These are phyloP conservation scores for Musa beccarii DNA, from an alignment of 176 grass and related monocot genomes.

Conservation along the genomic window DNA sequence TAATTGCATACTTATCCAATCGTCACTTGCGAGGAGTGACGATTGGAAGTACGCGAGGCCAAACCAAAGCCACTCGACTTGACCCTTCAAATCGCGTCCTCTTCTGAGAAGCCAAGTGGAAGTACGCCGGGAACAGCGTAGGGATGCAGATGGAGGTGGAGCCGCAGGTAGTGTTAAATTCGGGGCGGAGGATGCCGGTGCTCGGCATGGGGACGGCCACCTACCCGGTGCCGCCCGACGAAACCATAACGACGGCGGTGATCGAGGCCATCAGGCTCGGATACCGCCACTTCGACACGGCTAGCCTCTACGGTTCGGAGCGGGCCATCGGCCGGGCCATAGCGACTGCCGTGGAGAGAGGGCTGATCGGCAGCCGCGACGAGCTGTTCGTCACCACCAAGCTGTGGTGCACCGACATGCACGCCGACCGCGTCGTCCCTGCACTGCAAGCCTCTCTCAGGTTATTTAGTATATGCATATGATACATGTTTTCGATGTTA, in stretches of 20 bases:
- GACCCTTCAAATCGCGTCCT: too few relatives aligned
- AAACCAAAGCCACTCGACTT: too few relatives aligned
- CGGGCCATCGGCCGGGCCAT: slow-evolving; percentile 31
- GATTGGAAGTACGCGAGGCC: too few relatives aligned
- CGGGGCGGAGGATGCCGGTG: slow-evolving; percentile 26
- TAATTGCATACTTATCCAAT: too few relatives aligned
- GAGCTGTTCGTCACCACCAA: slow-evolving; percentile 75
- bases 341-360: slow-evolving; percentile 22
- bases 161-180: not conserved
- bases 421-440: slow-evolving; percentile 14
- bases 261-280: slow-evolving; percentile 44
- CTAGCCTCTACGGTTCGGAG: slow-evolving; percentile 35
- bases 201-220: slow-evolving; percentile 40
- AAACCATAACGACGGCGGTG: slow-evolving; percentile 22
- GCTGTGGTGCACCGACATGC: slow-evolving; percentile 32
- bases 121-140: not conserved
- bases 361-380: slow-evolving; percentile 33
- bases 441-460: slow-evolving; percentile 16
- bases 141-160: not conserved
- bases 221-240: not conserved
- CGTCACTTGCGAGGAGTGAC: too few relatives aligned
- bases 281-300: slow-evolving; percentile 67
- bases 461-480: not conserved
- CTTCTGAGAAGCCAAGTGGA: too few relatives aligned
- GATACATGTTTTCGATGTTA: too few relatives aligned